Evolutionary conservation across 2,329 filamentous ascomycete genomes (phyloP).

Genomic region (Nemania abortiva): DNA sequence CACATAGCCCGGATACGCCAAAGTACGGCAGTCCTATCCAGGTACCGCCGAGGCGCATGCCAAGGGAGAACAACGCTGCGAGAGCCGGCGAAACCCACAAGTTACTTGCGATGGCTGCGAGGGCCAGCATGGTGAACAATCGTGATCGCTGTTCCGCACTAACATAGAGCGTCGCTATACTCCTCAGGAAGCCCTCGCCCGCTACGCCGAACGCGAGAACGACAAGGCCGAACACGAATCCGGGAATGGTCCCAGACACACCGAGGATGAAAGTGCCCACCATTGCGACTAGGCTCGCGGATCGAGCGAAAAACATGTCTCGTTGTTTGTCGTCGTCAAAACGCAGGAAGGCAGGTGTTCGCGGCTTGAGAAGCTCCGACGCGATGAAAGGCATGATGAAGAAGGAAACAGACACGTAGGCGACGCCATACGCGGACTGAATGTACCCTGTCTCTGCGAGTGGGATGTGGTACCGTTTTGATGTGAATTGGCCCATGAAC

Average conservation of each 20-base stretch:
- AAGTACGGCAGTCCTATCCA: slow-evolving; percentile 52
- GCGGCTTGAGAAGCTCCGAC: slow-evolving; percentile 39
- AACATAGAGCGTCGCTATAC: slow-evolving; percentile 46
- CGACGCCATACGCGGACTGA: slow-evolving; percentile 49
- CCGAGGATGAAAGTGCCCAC: slow-evolving; percentile 47
- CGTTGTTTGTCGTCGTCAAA: slow-evolving; percentile 44
- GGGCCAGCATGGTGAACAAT: slow-evolving; percentile 46
- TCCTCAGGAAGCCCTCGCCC: slow-evolving; percentile 47
- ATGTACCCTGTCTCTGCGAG: slow-evolving; percentile 51
- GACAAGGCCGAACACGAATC: slow-evolving; percentile 48
- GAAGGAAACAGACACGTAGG: slow-evolving; percentile 45
- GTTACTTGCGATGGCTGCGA: slow-evolving; percentile 44
- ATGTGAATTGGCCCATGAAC: slow-evolving; percentile 50
- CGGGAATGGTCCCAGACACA: slow-evolving; percentile 43
- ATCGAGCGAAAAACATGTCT: slow-evolving; percentile 48
- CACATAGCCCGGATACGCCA: slow-evolving; percentile 46
- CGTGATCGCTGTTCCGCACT: slow-evolving; percentile 48
- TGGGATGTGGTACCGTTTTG: slow-evolving; percentile 49
- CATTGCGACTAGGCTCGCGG: slow-evolving; percentile 43
- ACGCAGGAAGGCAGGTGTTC: slow-evolving; percentile 41
- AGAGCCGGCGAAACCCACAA: slow-evolving; percentile 48
- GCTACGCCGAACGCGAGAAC: slow-evolving; percentile 49
- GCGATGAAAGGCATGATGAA: slow-evolving; percentile 47
- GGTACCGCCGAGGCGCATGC: slow-evolving; percentile 48
- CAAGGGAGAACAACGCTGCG: slow-evolving; percentile 48